Evolutionary conservation across 345 rosid species (phyloP), one percentile per base, ranked within the genome.

Genomic region (Boechera divaricarpa): DNA sequence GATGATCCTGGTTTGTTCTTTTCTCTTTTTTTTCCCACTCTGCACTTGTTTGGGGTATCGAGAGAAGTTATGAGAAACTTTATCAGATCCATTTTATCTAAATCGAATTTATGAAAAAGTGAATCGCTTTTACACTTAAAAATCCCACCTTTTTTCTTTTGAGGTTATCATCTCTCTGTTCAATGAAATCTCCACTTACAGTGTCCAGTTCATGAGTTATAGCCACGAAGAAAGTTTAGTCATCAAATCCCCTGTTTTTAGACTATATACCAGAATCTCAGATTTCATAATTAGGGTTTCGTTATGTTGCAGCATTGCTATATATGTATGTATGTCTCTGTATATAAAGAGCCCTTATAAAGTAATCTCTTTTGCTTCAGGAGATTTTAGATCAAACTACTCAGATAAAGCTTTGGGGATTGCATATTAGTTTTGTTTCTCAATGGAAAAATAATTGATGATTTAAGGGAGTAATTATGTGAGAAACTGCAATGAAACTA

Each of bases 271-370:
- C 2, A 33, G 38, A 42, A 31, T 33, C 29, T 53, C 63, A 35
- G 54, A 16, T 74, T 10, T 65, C 3, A 48, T 7, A 24, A 4
- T 26, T 28, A 48, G 82, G 64, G 75, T 67, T 44, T 68, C 42
- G 84, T 85, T 83, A 73, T 87, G 79, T 59, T 56, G 10, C 61
- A 57, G 38, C 63, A 63, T 73, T 63, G 29, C 57, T 42, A 63
- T 42, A 45, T 36, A 18, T 53, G 28, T 42, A 63, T 42, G 35
- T 36, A 18, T 53, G 28, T 44, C 48, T 55, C 16, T 65, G 7
- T 66, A 5, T 33, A 5, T 53, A 11, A 11, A 53, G n/a, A 28
- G n/a, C 18, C 6, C 42, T 2, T 29, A 38, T 26, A n/a, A 55
- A 47, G 39, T 72, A 5, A 18, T 73, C 56, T 18, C 47, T 49